These are phyloP conservation scores for Colletotrichum gloeosporioides DNA, from an alignment of 2,329 filamentous ascomycete species.

Conservation along the genomic window DNA sequence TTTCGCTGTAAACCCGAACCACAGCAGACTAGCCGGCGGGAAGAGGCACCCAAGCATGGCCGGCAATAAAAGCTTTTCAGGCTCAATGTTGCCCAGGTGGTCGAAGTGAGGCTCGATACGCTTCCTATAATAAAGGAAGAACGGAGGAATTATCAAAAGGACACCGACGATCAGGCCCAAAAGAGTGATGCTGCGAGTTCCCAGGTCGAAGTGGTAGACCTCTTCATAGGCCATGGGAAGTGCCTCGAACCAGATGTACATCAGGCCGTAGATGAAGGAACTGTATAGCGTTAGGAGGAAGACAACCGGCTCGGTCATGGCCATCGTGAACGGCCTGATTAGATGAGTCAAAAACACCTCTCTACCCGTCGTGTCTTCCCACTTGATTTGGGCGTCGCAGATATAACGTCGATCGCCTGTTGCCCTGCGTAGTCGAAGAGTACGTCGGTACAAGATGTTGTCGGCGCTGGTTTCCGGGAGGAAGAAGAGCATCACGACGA, in stretches of 20 bases:
- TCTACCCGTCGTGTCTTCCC: slow-evolving; percentile 10
- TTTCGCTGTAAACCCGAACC: slow-evolving; percentile 11
- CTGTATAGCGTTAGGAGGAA: slow-evolving; percentile 8
- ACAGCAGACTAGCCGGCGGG: slow-evolving; percentile 4
- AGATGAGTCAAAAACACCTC: slow-evolving; percentile 19
- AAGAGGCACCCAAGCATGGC: slow-evolving; percentile 6
- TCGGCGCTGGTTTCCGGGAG: slow-evolving; percentile 27
- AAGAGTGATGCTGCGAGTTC: background rate
- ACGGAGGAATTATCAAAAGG: background rate
- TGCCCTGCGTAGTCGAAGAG: slow-evolving; percentile 20
- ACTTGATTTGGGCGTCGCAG: slow-evolving; percentile 17
- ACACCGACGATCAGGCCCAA: slow-evolving; percentile 12
- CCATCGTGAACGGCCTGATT: slow-evolving; percentile 5
- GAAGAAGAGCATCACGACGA: slow-evolving; percentile 26
- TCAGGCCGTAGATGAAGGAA: slow-evolving; percentile 8
- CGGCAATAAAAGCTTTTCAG: background rate
- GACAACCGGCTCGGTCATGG: slow-evolving; percentile 5
- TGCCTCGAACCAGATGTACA: slow-evolving; percentile 20
- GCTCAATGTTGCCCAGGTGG: background rate
- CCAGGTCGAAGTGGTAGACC: slow-evolving; percentile 21
- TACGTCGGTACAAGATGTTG: slow-evolving; percentile 27
- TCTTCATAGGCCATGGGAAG: background rate
- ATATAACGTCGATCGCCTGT: slow-evolving; percentile 19
- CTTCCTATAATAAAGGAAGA: slow-evolving; percentile 11
- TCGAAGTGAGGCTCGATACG: slow-evolving; percentile 3